These are phyloP conservation scores for Prunus padus DNA, from an alignment of 306 rosid species.

Conservation along the genomic window DNA sequence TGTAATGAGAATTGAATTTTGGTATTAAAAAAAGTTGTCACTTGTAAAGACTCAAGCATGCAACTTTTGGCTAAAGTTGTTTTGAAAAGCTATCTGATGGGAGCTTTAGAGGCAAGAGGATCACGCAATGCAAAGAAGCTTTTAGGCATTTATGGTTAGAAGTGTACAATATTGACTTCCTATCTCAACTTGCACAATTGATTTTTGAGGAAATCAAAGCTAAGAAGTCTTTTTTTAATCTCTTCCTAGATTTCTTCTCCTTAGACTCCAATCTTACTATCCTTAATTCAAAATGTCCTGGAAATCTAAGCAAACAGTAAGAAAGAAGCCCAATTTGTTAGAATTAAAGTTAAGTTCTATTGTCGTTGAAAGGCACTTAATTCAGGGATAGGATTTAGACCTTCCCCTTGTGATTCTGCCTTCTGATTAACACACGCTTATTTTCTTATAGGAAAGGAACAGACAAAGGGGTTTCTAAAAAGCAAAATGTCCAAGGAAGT, in stretches of 20 bases:
- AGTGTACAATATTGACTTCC: not conserved
- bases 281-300: not conserved
- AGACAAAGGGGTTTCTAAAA: not conserved
- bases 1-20: not conserved
- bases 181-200: not conserved
- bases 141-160: not conserved
- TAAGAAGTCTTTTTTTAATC: no score
- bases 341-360: not conserved
- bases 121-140: not conserved
- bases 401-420: not conserved
- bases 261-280: not conserved
- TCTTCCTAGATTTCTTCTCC: not conserved
- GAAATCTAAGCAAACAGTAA: no score
- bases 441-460: not conserved
- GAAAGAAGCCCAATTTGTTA: not conserved
- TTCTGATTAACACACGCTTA: not conserved
- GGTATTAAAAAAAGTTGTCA: not conserved
- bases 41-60: constrained; percentile 1
- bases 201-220: not conserved
- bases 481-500: not conserved
- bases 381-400: not conserved
- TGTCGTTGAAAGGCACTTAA: no score
- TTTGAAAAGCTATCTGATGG: not conserved
- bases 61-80: constrained; percentile 1
- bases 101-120: not conserved